These are phyloP conservation scores for Sophora flavescens DNA, from an alignment of 306 rosid species.

Conservation along the genomic window DNA sequence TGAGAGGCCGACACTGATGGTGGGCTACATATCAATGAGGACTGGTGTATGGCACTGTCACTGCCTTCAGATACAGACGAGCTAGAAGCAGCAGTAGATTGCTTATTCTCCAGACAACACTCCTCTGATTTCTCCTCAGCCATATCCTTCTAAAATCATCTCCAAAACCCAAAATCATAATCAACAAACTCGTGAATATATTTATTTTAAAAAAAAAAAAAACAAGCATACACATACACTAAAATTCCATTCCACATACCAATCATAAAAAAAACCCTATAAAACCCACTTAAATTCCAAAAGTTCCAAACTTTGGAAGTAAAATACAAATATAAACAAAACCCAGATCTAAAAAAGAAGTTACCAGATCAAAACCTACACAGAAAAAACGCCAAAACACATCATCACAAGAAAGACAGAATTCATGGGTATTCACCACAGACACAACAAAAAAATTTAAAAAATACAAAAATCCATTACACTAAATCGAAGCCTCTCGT, in stretches of 20 bases:
- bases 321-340: conserved; percentile 46
- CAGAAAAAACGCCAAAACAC: neutral
- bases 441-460: neutral
- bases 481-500: conserved; percentile 41
- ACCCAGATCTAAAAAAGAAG: conserved; percentile 72
- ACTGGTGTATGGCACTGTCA: conserved; percentile 72
- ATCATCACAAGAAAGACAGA: neutral
- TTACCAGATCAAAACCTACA: conserved; percentile 59
- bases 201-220: neutral
- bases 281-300: conserved; percentile 43
- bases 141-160: conserved; percentile 66
- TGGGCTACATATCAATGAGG: conserved; percentile 74
- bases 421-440: conserved; percentile 29
- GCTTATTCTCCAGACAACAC: conserved; percentile 91
- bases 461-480: neutral
- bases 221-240: too few species aligned
- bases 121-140: conserved; percentile 73
- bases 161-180: conserved; percentile 64
- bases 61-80: conserved; percentile 85
- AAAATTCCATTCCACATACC: neutral
- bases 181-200: neutral
- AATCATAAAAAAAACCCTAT: conserved; percentile 53
- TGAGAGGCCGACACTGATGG: conserved; percentile 70
- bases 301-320: conserved; percentile 45
- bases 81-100: conserved; percentile 81